Evolutionary conservation across 352 stramenopile species (phyloP), one percentile per base, ranked within the genome.

Genomic region (Halophytophthora batemanensis): DNA sequence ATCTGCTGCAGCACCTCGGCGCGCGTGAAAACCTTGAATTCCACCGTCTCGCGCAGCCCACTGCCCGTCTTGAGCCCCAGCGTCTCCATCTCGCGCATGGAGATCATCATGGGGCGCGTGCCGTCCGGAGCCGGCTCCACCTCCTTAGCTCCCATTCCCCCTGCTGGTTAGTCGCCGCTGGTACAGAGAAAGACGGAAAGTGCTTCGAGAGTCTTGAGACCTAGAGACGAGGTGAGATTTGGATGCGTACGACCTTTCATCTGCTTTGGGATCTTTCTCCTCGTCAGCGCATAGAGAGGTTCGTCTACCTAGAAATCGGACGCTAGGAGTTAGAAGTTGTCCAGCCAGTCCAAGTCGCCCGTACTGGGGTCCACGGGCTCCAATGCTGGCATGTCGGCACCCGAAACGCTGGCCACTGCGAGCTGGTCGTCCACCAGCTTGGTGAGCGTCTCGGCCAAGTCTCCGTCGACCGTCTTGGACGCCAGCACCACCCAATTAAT

Each of bases 31-130:
- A 86, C 53, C 56, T 85, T 86, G 59, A 69, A 89, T 25, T 70
- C 60, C 10, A 92, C 74, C 17, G 82, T 90, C 56, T 93, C 79
- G 11, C 81, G 81, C 19, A 93, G 46, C 0, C 82, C 82, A 47
- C 71, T 87, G 47, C 82, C 82, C 3, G 76, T 93, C 63, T 93
- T 93, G 53, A 93, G 67, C 2, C 61, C 76, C 34, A 88, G 65
- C 43, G 73, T 83, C 53, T 93, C 82, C 82, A 93, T 93, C 64
- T 93, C 80, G 7, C 80, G 73, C 82, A 90, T 90, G 2, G 79
- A 89, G 50, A 93, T 88, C 79, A 93, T 88, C 73, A 93, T 79
- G 19, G 82, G 73, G 25, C 76, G 72, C 29, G 77, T 86, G 63
- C 82, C 79, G 44, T 86, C 74, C 14, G 79, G 82, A 36, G 79